phyloP scores from a whole-genome alignment of 306 rosid species.

The Cucurbita moschata region DNA sequence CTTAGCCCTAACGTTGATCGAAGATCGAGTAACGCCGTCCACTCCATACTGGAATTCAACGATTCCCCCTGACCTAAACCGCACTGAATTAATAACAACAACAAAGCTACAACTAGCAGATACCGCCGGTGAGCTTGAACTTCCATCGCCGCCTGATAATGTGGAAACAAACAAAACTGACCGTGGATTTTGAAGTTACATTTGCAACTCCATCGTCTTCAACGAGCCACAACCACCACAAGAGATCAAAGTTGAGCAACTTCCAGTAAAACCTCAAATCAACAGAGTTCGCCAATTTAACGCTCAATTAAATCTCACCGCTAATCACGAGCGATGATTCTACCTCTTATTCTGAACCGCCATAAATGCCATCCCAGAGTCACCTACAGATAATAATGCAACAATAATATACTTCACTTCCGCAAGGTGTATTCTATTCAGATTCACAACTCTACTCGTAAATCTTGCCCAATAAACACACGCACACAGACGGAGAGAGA shows the following conservation, averaged over 20 bases:
- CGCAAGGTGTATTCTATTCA: background rate
- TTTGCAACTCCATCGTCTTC: constrained; percentile 11
- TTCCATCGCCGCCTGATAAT: constrained; percentile 26
- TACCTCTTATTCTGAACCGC: constrained; percentile 14
- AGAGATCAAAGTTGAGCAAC: background rate
- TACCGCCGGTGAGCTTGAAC: constrained; percentile 13
- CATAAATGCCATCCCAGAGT: constrained; percentile 15
- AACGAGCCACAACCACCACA: background rate
- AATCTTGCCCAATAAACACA: constrained; percentile 7
- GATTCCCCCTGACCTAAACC: constrained; percentile 17
- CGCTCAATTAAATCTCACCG: constrained; percentile 19
- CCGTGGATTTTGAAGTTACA: constrained; percentile 7
- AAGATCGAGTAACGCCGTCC: constrained; percentile 46
- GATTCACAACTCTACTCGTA: background rate
- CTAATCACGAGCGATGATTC: constrained; percentile 24
- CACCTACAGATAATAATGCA: background rate
- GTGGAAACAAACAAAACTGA: constrained; percentile 11
- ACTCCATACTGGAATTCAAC: constrained; percentile 33
- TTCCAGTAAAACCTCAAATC: background rate
- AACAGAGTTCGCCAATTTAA: background rate
- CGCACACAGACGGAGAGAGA: background rate
- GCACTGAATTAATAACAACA: constrained; percentile 27
- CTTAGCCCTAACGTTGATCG: constrained; percentile 70
- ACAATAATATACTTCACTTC: background rate
- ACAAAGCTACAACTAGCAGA: constrained; percentile 12